Base-by-base conservation (phyloP, 176 grass and related monocot species). In the Avena eriantha region DNA sequence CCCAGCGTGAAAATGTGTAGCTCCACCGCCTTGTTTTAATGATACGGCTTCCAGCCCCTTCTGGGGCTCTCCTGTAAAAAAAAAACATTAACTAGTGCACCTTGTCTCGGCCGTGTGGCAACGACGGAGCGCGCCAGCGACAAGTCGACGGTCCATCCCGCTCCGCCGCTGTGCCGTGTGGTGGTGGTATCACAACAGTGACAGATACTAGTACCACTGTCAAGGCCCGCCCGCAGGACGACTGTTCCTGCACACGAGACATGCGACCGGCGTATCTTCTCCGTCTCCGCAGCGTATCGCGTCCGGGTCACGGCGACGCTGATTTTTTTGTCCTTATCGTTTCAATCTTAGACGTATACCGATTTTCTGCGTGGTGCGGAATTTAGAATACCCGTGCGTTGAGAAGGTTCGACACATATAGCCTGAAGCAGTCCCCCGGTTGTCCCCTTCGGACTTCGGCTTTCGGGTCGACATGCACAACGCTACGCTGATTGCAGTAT, bases 171-270 rank as follows among this genome's bases (percentile, higher is more conserved):
- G 61, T 43, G 47, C 22, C 48, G 63, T 21, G n/a, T 34, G 76
- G 68, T 46, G 36, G 68, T 63, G 36, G 35, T 26, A 22, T 48
- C 53, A 34, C 76, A 24, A 24, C 8, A 54, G 51, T 4, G 50
- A 70, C 61, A 31, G 8, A 13, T 5, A 1, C 26, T 15, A 33
- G 36, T 70, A 79, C 56, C 74, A 18, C 10, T 78, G 73, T 85
- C 60, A 68, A 41, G n/a, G 18, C 75, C 29, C 29, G 29, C 22
- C 4, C 16, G 16, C 53, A 6, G 64, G 24, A 34, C 16, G 26
- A 12, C 45, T 51, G 69, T 65, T 49, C 50, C 56, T 80, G 84
- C 24, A 60, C 59, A 15, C 65, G 23, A 59, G 84, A 59, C 76
- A 53, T 39, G 84, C 29, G 29, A 29, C 29, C 29, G 14, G 63